phyloP scores from a whole-genome alignment of 257 asterid species.

The Sherardia arvensis region DNA sequence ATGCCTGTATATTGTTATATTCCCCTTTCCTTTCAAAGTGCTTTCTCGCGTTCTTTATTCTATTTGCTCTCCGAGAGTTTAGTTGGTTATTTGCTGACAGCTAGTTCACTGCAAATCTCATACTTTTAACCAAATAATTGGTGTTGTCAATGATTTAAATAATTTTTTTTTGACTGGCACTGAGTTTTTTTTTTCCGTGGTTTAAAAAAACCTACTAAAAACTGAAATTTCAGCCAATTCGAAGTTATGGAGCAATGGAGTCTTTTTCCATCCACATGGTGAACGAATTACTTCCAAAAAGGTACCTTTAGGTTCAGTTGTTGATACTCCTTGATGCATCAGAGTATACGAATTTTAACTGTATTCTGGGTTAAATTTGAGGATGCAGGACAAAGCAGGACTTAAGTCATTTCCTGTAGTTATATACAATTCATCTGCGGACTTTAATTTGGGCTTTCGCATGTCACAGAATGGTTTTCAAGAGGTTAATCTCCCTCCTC shows the following conservation, averaged over 20 bases:
- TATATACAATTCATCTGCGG: conserved; percentile 61
- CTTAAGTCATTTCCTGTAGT: conserved; percentile 63
- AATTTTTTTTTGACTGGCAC: not conserved
- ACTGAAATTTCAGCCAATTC: conserved; percentile 57
- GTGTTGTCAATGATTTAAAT: not conserved
- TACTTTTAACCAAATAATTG: not conserved
- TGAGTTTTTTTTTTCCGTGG: not conserved
- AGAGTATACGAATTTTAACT: not conserved
- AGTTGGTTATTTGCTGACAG: not conserved
- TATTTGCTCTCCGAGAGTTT: not conserved
- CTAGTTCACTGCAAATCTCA: not conserved
- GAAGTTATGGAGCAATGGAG: conserved; percentile 65
- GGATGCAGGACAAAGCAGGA: conserved; percentile 54
- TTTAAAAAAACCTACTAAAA: not conserved
- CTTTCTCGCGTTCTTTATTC: not conserved
- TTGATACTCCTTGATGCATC: not conserved
- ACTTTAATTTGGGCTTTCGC: conserved; percentile 72
- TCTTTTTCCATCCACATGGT: conserved; percentile 57
- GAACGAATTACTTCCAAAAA: conserved; percentile 40
- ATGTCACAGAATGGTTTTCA: conserved; percentile 74
- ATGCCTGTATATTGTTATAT: no score
- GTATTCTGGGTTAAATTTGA: conserved; percentile 6
- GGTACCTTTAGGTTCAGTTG: conserved; percentile 33
- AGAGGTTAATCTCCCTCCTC: conserved; percentile 41
- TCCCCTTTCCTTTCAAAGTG: no score